Base-by-base conservation (phyloP, 2,329 filamentous ascomycete species). In the Rutstroemia sydowiana region DNA sequence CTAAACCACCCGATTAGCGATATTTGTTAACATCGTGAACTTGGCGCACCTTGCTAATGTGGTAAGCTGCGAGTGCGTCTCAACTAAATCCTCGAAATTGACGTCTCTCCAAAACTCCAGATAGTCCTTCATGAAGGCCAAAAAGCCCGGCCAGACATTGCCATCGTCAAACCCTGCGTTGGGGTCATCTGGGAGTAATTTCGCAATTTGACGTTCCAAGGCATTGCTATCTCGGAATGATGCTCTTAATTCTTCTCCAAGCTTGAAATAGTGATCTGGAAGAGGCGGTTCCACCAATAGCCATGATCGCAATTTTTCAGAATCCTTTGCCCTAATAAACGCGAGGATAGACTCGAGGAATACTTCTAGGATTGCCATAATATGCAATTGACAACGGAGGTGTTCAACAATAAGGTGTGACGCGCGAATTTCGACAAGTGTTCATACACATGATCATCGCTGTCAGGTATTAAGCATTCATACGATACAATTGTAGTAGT, bases 61-160 rank as follows among this genome's bases (percentile, higher is more conserved):
- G 57, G 82, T 88, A 50, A 95, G 76, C 61, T 85, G 69, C 52
- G 87, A 78, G 64, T 95, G 89, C 3, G 90, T 85, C 51, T 80
- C 77, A 26, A 92, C 70, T 37, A 93, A 71, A 63, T 95, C 84
- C 11, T 83, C 79, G 45, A 87, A 82, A 61, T 95, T 77, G 30
- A 92, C 83, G 63, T 95, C 88, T 51, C 90, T 75, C 73, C 92
- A 81, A 61, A 91, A 95, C 41, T 78, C 73, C 57, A 95, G 75
- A 63, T 95, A 96, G 45, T 88, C 82, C 61, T 82, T 85, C 67
- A 95, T 80, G 64, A 95, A 95, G 2, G 81, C 77, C 45, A 85
- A 74, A 65, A 95, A 89, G 1, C 85, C 81, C 0, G 82, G 79
- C 88, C 89, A 95, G 0, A 78, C 75, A 7, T 84, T 78, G 39